Conservation (phyloP, 2,329 filamentous ascomycete species). For the Herpomyces periplanetae region DNA sequence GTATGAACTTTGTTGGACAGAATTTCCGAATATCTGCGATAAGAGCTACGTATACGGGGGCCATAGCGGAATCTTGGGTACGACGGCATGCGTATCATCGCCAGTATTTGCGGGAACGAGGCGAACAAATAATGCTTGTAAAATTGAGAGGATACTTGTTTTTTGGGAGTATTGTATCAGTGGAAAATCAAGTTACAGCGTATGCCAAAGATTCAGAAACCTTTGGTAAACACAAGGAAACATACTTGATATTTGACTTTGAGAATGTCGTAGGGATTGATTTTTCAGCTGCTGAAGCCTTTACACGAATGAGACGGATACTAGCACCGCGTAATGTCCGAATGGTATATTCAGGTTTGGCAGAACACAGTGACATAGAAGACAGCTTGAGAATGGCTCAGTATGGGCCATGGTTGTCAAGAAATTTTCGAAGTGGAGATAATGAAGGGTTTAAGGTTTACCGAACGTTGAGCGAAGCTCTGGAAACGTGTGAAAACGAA, state of each 20-base stretch:
- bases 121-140: constrained; percentile 53
- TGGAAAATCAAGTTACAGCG: constrained; percentile 49
- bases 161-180: constrained; percentile 83
- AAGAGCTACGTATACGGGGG: constrained; percentile 53
- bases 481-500: constrained; percentile 83
- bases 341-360: constrained; percentile 45
- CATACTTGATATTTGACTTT: constrained; percentile 60
- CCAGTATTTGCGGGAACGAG: constrained; percentile 46
- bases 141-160: constrained; percentile 88
- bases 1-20: constrained; percentile 60
- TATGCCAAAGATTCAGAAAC: constrained; percentile 48
- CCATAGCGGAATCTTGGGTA: constrained; percentile 64
- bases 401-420: constrained; percentile 29
- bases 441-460: constrained; percentile 20
- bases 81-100: constrained; percentile 61
- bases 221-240: constrained; percentile 37
- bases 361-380: constrained; percentile 32
- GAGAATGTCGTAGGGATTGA: constrained; percentile 65
- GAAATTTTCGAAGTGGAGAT: constrained; percentile 24
- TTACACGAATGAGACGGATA: constrained; percentile 60
- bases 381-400: constrained; percentile 43
- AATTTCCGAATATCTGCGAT: constrained; percentile 65
- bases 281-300: constrained; percentile 81
- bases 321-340: constrained; percentile 35
- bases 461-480: constrained; percentile 55